Conservation (phyloP, 129 eudicot genomes). For the Erigeron canadensis region DNA sequence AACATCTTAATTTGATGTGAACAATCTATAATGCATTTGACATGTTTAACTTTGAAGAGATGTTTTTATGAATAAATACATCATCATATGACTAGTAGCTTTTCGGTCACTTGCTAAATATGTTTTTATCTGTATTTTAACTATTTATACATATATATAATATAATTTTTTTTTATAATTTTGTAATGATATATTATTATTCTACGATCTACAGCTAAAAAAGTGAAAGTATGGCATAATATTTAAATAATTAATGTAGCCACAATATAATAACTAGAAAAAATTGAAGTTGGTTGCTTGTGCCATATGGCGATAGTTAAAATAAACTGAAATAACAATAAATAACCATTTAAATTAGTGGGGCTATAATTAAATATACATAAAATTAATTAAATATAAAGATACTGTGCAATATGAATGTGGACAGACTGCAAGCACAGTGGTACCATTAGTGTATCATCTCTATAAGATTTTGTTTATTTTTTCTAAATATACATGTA, state of each 20-base stretch:
- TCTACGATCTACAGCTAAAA: slow-evolving; percentile 15
- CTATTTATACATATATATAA: not conserved
- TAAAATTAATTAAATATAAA: slow-evolving; percentile 3
- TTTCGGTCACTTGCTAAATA: too few relatives aligned
- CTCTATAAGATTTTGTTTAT: slow-evolving; percentile 3
- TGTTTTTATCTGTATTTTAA: too few relatives aligned
- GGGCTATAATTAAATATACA: slow-evolving; percentile 8
- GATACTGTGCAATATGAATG: slow-evolving; percentile 21
- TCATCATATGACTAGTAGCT: too few relatives aligned
- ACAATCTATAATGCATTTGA: too few relatives aligned
- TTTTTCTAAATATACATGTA: not conserved
- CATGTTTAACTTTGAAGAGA: too few relatives aligned
- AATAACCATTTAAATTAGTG: not conserved
- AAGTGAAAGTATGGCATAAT: not conserved
- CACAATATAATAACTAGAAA: not conserved
- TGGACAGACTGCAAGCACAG: slow-evolving; percentile 24
- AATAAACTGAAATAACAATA: not conserved
- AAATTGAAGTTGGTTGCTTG: slow-evolving; percentile 11
- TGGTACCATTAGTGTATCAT: slow-evolving; percentile 11
- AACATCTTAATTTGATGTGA: too few relatives aligned
- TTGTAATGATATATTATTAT: not conserved
- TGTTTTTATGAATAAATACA: too few relatives aligned
- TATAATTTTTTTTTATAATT: not conserved
- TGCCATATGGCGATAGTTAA: slow-evolving; percentile 10
- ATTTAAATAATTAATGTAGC: not conserved